Evolutionary conservation across 2,329 filamentous ascomycete genomes (phyloP).

Genomic region (Dryadomyces quercivorus): DNA sequence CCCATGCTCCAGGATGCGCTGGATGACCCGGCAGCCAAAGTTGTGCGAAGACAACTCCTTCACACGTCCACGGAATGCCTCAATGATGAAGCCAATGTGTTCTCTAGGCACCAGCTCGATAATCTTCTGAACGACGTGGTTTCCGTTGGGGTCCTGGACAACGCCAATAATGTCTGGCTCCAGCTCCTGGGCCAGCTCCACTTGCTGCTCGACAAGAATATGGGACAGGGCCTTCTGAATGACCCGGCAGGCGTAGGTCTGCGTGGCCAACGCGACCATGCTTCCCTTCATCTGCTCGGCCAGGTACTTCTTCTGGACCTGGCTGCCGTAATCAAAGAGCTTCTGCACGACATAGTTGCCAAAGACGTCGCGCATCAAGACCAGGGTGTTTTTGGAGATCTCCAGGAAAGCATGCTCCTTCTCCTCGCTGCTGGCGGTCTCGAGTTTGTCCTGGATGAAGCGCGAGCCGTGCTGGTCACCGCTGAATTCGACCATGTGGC

Average conservation of each 20-base stretch:
- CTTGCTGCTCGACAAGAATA: conserved; percentile 80
- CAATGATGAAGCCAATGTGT: conserved; percentile 76
- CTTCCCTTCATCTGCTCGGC: conserved; percentile 81
- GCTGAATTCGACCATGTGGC: conserved; percentile 83
- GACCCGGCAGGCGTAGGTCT: conserved; percentile 90
- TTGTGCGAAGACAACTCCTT: conserved; percentile 62
- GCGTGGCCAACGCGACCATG: conserved; percentile 64
- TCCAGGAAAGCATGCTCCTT: conserved; percentile 86
- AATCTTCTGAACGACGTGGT: conserved; percentile 92
- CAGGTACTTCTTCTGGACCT: conserved; percentile 79
- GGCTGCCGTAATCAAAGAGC: conserved; percentile 90
- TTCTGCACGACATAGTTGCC: conserved; percentile 99
- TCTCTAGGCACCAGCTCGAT: conserved; percentile 69
- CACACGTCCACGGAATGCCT: conserved; percentile 65
- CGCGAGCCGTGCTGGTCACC: conserved; percentile 92
- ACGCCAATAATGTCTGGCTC: conserved; percentile 64
- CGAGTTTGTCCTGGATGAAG: conserved; percentile 88
- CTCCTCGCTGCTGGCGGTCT: conserved; percentile 88
- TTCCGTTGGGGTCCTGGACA: conserved; percentile 81
- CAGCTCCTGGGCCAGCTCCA: conserved; percentile 48
- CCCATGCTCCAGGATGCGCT: conserved; percentile 79
- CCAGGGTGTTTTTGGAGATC: conserved; percentile 70
- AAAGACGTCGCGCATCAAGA: conserved; percentile 92
- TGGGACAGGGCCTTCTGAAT: conserved; percentile 94
- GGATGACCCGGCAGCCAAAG: conserved; percentile 87